A percentile compares a stretch with the other conserved stretches of the same genome.
Evolutionary conservation across 495 filamentous ascomycete species (phyloP).

Genomic region (Chaetomium cochliodes): DNA sequence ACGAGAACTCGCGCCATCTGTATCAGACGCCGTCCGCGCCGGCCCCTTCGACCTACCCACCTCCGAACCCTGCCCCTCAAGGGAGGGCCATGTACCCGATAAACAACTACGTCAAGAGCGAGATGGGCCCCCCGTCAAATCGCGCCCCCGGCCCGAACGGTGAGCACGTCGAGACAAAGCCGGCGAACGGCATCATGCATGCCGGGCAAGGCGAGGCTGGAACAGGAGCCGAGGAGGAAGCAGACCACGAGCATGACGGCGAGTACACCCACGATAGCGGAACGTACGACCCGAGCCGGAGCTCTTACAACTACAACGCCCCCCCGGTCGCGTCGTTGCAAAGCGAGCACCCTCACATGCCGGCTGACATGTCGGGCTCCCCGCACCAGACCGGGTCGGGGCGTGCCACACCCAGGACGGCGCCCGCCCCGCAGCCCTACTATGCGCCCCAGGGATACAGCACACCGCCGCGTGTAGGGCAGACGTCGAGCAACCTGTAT

Average conservation of each 20-base stretch:
- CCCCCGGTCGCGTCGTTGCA: slow-evolving; percentile 62
- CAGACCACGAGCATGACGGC: slow-evolving; percentile 70
- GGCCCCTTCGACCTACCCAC: slow-evolving; percentile 68
- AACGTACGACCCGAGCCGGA: slow-evolving; percentile 65
- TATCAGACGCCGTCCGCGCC: slow-evolving; percentile 68
- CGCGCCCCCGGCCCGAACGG: slow-evolving; percentile 55
- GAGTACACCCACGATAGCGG: slow-evolving; percentile 79
- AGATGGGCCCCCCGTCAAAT: slow-evolving; percentile 85
- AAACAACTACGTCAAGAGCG: slow-evolving; percentile 74
- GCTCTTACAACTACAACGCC: slow-evolving; percentile 71
- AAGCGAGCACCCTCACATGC: slow-evolving; percentile 76
- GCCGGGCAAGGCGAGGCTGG: slow-evolving; percentile 53
- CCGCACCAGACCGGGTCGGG: slow-evolving; percentile 87
- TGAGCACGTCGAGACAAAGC: slow-evolving; percentile 68
- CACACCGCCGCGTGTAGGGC: slow-evolving; percentile 72
- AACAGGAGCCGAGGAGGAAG: slow-evolving; percentile 67
- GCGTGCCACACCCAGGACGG: slow-evolving; percentile 80
- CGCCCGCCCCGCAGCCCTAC: slow-evolving; percentile 63
- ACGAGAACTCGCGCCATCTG: slow-evolving; percentile 75
- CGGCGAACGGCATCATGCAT: slow-evolving; percentile 59
- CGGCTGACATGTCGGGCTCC: slow-evolving; percentile 82
- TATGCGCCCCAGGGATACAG: slow-evolving; percentile 70
- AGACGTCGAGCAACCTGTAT: slow-evolving; percentile 78
- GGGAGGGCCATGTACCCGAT: slow-evolving; percentile 70
- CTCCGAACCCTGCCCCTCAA: slow-evolving; percentile 60